phyloP scores from a whole-genome alignment of 2,329 filamentous ascomycete species.

The Clarireedia homoeocarpa region DNA sequence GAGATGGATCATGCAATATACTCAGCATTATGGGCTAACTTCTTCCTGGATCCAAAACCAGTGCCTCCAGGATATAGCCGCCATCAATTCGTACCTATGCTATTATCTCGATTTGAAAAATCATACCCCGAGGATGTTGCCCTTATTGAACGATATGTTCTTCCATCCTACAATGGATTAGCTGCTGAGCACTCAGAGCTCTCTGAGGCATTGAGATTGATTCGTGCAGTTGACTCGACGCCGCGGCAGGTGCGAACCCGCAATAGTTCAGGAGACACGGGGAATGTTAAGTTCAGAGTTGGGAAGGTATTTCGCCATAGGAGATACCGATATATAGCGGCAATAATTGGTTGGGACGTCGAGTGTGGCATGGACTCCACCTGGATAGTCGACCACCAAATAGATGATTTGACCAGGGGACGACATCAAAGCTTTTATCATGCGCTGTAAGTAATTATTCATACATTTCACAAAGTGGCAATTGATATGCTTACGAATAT shows the following conservation, averaged over 20 bases:
- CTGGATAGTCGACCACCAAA: constrained; percentile 56
- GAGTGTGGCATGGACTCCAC: constrained; percentile 47
- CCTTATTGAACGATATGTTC: constrained; percentile 32
- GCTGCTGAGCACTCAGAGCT: constrained; percentile 34
- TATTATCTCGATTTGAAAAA: constrained; percentile 31
- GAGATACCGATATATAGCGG: constrained; percentile 69
- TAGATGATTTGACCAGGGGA: constrained; percentile 52
- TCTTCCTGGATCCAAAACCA: constrained; percentile 25
- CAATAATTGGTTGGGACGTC: constrained; percentile 76
- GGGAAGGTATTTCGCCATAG: constrained; percentile 81
- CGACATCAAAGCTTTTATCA: constrained; percentile 72
- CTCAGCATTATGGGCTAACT: constrained; percentile 32
- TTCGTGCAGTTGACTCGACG: constrained; percentile 48
- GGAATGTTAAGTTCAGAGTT: constrained; percentile 56
- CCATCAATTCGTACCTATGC: constrained; percentile 29
- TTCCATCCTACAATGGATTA: constrained; percentile 25
- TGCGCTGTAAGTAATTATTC: constrained; percentile 59
- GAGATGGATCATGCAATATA: constrained; percentile 33
- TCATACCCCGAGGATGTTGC: constrained; percentile 32
- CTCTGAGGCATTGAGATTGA: constrained; percentile 44
- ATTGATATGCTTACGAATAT: constrained; percentile 21
- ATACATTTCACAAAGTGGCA: no score
- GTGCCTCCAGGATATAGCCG: constrained; percentile 20
- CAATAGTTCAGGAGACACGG: constrained; percentile 16
- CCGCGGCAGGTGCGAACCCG: constrained; percentile 38